Evolutionary conservation across 2,329 filamentous ascomycete species (phyloP), one percentile per base, ranked within the genome.

Genomic region (Ramularia endophylla): DNA sequence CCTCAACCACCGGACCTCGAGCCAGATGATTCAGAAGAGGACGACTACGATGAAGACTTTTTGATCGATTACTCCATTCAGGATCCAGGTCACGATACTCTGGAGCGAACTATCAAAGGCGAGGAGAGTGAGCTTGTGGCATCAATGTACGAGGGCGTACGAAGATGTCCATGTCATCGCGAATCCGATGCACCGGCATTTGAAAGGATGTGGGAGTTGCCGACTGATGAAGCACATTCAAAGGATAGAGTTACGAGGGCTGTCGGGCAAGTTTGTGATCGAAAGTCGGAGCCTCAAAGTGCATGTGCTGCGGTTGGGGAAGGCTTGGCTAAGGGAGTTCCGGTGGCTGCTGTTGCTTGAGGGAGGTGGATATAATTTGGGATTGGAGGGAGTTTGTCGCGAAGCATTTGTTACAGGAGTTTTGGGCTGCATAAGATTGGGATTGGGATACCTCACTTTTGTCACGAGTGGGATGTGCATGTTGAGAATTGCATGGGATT

Each of bases 131-230:
- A 54, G 15, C 36, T 48, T 3, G 38, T 58, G 25, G 54, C 48
- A 20, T 46, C 40, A 2, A 44, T 54, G 43, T 63, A 60, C 43
- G 50, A 60, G 35, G 49, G 46, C 9, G 51, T 60, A 5, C 41
- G 53, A 8, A 53, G 50, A 25, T 63, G 60, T 41, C 37, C 44
- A 4, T 63, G 60, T 46, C 58, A 61, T 36, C 52, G 50, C 17
- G 41, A 53, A n/a, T 45, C 46, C 6, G 45, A 55, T 22, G 52
- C 55, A 13, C 57, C 56, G 16, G 38, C 27, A 8, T 48, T 61
- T 27, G 50, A 54, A 16, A 50, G 53, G 27, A 50, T 62, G 36
- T 63, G 60, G 60, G 53, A 57, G 36, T 36, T 62, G 16, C 54
- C 58, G 15, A 38, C 40, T 9, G 41, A 50, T 29, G 38, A 49